Base-by-base conservation (phyloP, 208 protist species). In the Crithidia mellificae region DNA sequence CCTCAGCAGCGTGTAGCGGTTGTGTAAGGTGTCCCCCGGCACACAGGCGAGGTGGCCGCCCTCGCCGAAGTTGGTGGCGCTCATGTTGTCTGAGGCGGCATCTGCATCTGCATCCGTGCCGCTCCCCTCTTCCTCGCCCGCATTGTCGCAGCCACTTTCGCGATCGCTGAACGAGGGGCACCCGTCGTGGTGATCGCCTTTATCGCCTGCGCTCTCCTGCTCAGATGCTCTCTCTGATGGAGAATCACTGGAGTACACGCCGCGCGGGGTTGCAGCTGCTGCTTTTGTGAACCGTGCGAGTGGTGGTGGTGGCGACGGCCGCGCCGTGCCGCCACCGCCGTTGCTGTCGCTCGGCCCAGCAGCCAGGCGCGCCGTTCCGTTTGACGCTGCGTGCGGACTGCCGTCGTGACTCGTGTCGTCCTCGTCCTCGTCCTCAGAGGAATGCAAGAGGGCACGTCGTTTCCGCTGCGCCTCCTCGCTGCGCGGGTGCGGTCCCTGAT, bases 11-110 rank as follows among this genome's bases (percentile, higher is more conserved):
- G 71, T 56, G 73, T 90, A 90, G 22, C 82, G 79, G 57, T 87
- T 78, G 65, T 85, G 39, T 15, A 90, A 58, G n/a, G 83, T 77
- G 75, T 88, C 84, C 25, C 85, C 82, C 9, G 81, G 81, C 32
- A 87, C 73, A 51, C 85, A 87, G 62, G 73, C 68, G 41, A 83
- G 78, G 72, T 90, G 80, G 43, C 81, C 81, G 14, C 67, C 73
- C 51, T 80, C 73, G 14, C 78, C 77, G 47, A 84, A 81, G 68
- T 82, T 79, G 8, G 73, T 67, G 41, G 78, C 78, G 47, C 76
- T 78, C 46, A 66, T 55, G 27, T 52, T 32, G 20, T 77, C 73
- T 17, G 58, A 62, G 24, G 58, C 62, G 15, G 63, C 64, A n/a
- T 68, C 32, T 6, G 6, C 36, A 12, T 12, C 36, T 6, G 6